Percentiles rank a stretch among this genome's conserved stretches.
Conservation (phyloP, 768 basidiomycete genomes). For the Boletus bicolor region DNA sequence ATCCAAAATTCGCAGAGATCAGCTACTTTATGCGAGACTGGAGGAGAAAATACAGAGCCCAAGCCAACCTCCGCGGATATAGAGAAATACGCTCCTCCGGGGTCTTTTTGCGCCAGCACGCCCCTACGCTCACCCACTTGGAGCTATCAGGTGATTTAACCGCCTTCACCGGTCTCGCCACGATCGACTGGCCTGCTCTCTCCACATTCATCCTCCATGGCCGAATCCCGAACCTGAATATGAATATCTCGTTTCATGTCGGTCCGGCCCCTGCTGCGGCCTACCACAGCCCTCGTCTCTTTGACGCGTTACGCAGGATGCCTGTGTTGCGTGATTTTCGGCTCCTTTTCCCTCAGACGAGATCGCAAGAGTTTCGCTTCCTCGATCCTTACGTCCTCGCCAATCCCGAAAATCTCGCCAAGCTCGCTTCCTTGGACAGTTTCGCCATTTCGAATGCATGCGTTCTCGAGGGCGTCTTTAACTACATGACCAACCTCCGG, state of each 20-base stretch:
- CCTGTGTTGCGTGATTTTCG: constrained; percentile 30
- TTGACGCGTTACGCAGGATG: constrained; percentile 31
- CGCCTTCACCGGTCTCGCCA: constrained; percentile 25
- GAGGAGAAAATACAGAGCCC: constrained; percentile 35
- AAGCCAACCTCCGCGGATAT: constrained; percentile 28
- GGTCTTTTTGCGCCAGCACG: constrained; percentile 31
- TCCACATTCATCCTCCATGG: constrained; percentile 33
- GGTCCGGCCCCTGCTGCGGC: neutral
- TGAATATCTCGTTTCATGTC: constrained; percentile 16
- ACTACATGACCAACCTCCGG: constrained; percentile 27
- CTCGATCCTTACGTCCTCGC: constrained; percentile 24
- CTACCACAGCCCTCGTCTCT: constrained; percentile 16
- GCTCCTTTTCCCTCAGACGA: constrained; percentile 31
- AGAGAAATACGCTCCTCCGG: constrained; percentile 30
- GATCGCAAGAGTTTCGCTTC: constrained; percentile 24
- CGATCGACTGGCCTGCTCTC: constrained; percentile 31
- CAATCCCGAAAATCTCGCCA: constrained; percentile 20
- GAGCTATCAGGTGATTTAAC: constrained; percentile 33
- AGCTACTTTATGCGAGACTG: constrained; percentile 36
- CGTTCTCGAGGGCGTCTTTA: constrained; percentile 27
- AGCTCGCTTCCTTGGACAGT: constrained; percentile 33
- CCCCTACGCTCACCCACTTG: constrained; percentile 27
- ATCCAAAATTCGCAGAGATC: constrained; percentile 31
- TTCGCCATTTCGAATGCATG: constrained; percentile 38
- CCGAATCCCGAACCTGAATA: constrained; percentile 18